phyloP scores from a whole-genome alignment of 306 rosid genomes.

The Vigna nakashimae region DNA sequence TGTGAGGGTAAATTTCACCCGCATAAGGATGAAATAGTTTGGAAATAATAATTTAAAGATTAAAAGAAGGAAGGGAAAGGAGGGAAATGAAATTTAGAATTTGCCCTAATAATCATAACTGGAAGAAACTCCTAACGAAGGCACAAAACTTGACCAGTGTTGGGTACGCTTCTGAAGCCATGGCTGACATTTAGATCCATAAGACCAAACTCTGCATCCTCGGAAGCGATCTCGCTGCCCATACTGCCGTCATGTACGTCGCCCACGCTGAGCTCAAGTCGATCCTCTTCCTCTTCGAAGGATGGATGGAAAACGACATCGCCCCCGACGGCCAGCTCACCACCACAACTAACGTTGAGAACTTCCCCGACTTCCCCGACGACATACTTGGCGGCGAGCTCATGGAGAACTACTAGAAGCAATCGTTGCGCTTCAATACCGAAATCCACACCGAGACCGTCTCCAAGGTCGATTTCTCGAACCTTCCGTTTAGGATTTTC shows the following conservation, averaged over 20 bases:
- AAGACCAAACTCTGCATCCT: conserved; percentile 79
- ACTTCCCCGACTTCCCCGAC: conserved; percentile 81
- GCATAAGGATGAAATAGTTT: too few relatives aligned
- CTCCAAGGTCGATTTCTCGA: conserved; percentile 69
- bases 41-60: neutral
- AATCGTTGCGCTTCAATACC: conserved; percentile 78
- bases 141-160: conserved; percentile 43
- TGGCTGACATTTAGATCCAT: conserved; percentile 51
- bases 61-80: conserved; percentile 5
- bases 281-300: conserved; percentile 74
- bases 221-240: conserved; percentile 89
- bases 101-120: conserved; percentile 24
- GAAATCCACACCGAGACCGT: conserved; percentile 80
- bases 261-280: conserved; percentile 89
- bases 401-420: conserved; percentile 72
- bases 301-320: conserved; percentile 88
- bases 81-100: conserved; percentile 48
- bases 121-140: conserved; percentile 30
- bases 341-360: conserved; percentile 87
- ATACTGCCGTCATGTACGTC: conserved; percentile 83
- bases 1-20: too few relatives aligned
- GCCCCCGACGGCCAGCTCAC: conserved; percentile 94
- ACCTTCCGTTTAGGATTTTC: conserved; percentile 66
- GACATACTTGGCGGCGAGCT: conserved; percentile 78
- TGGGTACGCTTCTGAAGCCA: conserved; percentile 32